A percentile compares a stretch with the other conserved stretches of the same genome.
Conservation (phyloP, 73 alveolate species). For the Blepharisma japonicum region DNA sequence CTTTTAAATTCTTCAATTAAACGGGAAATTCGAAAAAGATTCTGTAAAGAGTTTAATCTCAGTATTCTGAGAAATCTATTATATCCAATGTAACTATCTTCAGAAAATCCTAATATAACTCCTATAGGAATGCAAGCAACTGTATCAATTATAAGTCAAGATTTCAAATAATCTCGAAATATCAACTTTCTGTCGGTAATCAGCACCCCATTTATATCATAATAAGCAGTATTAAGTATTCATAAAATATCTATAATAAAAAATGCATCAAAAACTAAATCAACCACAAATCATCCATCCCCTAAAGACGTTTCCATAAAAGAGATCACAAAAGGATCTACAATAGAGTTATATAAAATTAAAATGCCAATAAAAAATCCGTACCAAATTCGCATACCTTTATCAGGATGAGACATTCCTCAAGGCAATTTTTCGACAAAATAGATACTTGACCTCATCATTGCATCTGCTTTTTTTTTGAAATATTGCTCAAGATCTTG, state of each 20-base stretch:
- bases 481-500: background rate
- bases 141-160: conserved; percentile 71
- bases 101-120: background rate
- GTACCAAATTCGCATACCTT: background rate
- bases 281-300: conserved; percentile 30
- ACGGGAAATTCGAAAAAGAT: conserved; percentile 48
- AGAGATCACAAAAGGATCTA: conserved; percentile 6
- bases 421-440: conserved; percentile 1
- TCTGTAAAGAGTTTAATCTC: conserved; percentile 53
- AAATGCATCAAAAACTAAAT: conserved; percentile 51
- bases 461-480: background rate
- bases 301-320: background rate
- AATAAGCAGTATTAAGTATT: conserved; percentile 69
- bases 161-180: conserved; percentile 49
- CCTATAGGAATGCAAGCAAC: conserved; percentile 65
- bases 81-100: background rate
- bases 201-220: conserved; percentile 70
- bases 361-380: conserved; percentile 1
- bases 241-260: conserved; percentile 61
- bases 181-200: conserved; percentile 46
- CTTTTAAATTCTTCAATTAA: conserved; percentile 43
- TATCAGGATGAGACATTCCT: background rate
- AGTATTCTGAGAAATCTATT: conserved; percentile 36
- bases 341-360: background rate
- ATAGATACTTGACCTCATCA: background rate